Conservation (phyloP, 805 yeast species). For the Candida fluviatilis region DNA sequence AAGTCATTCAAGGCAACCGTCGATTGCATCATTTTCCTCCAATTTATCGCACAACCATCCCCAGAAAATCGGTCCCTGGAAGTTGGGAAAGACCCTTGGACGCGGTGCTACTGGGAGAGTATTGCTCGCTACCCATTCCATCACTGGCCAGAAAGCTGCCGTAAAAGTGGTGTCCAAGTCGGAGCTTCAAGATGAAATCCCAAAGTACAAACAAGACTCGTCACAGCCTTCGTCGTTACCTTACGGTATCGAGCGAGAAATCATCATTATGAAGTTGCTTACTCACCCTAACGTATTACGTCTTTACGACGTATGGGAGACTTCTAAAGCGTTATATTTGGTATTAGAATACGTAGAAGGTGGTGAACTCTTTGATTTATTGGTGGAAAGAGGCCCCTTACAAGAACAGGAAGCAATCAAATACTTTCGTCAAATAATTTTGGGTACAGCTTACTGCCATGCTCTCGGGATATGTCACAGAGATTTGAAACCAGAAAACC, state of each 20-base stretch:
- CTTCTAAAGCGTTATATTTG: slow-evolving; percentile 78
- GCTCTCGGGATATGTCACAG: slow-evolving; percentile 77
- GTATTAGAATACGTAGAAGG: slow-evolving; percentile 83
- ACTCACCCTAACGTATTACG: slow-evolving; percentile 93
- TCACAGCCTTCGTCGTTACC: slow-evolving; percentile 55
- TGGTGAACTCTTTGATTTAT: slow-evolving; percentile 77
- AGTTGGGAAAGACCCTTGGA: slow-evolving; percentile 72
- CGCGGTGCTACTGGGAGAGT: slow-evolving; percentile 84
- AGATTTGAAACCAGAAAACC: slow-evolving; percentile 79
- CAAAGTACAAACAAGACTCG: slow-evolving; percentile 24
- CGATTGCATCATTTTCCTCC: slow-evolving; percentile 52
- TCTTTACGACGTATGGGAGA: slow-evolving; percentile 97
- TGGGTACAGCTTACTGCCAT: slow-evolving; percentile 79
- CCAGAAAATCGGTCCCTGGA: slow-evolving; percentile 75
- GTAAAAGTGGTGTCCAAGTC: slow-evolving; percentile 78
- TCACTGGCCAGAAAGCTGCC: slow-evolving; percentile 74
- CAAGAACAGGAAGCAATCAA: slow-evolving; percentile 71
- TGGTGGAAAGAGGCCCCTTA: slow-evolving; percentile 67
- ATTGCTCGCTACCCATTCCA: slow-evolving; percentile 63
- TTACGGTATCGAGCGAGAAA: slow-evolving; percentile 95
- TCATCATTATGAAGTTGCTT: slow-evolving; percentile 91
- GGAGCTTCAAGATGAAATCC: slow-evolving; percentile 36
- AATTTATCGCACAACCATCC: slow-evolving; percentile 40
- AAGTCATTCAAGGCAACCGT: slow-evolving; percentile 54
- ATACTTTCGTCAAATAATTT: slow-evolving; percentile 71